A percentile compares a stretch with the other conserved stretches of the same genome.
phyloP scores from a whole-genome alignment of 768 basidiomycete genomes.

The Dentipellis sp. region DNA sequence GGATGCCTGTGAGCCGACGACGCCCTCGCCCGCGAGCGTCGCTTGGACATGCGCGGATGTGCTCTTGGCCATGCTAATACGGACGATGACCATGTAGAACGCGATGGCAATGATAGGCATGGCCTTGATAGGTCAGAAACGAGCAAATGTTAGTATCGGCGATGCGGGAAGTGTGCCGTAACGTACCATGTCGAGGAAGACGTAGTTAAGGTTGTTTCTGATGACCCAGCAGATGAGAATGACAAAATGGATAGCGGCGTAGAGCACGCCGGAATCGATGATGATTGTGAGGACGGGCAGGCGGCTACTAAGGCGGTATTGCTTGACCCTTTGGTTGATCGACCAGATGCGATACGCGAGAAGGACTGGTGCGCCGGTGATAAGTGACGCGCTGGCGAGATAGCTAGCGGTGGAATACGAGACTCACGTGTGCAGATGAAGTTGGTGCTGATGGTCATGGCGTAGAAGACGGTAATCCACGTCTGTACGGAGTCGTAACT shows the following conservation, averaged over 20 bases:
- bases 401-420: neutral
- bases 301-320: neutral
- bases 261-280: neutral
- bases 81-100: slow-evolving; percentile 1
- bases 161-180: neutral
- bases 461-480: slow-evolving; percentile 2
- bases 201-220: neutral
- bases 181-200: neutral
- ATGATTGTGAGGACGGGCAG: neutral
- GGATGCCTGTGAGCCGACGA: neutral
- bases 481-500: neutral
- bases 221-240: neutral
- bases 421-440: neutral
- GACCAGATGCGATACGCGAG: neutral
- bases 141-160: neutral
- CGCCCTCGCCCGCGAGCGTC: neutral
- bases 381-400: neutral
- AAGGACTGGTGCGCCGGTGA: neutral
- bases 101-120: neutral
- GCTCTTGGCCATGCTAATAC: neutral
- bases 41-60: neutral
- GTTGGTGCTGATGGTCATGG: neutral
- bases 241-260: neutral
- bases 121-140: neutral
- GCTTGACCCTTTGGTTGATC: neutral